A percentile compares a stretch with the other conserved stretches of the same genome.
phyloP scores from a whole-genome alignment of 1,284 basidiomycete species.

The Xerocomus minutiporus region DNA sequence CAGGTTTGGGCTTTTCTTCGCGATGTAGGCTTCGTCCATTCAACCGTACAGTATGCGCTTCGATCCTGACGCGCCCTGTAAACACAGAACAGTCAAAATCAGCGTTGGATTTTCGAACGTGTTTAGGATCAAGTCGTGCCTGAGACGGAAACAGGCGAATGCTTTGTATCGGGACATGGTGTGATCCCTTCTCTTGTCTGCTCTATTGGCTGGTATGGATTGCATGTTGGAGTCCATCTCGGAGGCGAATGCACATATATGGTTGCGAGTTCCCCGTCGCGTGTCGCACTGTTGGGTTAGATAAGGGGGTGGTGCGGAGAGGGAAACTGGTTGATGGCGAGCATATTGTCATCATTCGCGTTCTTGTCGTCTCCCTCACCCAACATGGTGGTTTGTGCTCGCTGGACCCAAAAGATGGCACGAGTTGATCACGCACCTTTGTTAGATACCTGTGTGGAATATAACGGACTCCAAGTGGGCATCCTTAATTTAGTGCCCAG shows the following conservation, averaged over 20 bases:
- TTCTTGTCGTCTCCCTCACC: too few relatives aligned
- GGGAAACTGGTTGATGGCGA: too few relatives aligned
- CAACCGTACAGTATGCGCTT: background rate
- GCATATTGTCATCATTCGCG: too few relatives aligned
- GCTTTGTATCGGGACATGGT: background rate
- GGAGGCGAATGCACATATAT: background rate
- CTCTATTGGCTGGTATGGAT: background rate
- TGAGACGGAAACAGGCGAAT: background rate
- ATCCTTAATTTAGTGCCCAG: too few relatives aligned
- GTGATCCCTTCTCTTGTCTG: background rate
- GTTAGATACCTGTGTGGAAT: too few relatives aligned
- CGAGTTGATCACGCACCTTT: too few relatives aligned
- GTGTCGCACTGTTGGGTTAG: too few relatives aligned
- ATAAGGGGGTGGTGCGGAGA: too few relatives aligned
- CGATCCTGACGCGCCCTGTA: background rate
- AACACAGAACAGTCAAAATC: background rate
- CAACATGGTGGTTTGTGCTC: too few relatives aligned
- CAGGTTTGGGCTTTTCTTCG: background rate
- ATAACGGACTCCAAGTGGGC: too few relatives aligned
- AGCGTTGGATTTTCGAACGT: background rate
- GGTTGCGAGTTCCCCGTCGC: too few relatives aligned
- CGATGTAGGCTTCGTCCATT: background rate
- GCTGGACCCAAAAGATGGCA: too few relatives aligned
- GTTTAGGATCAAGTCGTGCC: background rate
- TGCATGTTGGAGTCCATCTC: background rate